phyloP scores from a whole-genome alignment of 2,329 filamentous ascomycete genomes.

The Salinomyces thailandicus region DNA sequence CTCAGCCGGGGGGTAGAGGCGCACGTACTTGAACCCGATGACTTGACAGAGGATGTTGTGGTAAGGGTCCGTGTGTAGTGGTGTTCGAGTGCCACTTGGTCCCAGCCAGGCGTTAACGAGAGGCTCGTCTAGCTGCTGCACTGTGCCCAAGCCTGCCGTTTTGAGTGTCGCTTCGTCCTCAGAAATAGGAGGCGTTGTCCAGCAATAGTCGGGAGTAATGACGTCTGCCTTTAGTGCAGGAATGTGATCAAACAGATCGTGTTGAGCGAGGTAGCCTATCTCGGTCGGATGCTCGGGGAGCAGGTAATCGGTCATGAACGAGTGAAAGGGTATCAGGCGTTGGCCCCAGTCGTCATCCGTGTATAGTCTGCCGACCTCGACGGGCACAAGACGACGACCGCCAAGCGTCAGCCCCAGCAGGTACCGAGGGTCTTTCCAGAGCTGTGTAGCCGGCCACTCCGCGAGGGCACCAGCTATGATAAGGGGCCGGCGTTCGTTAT shows the following conservation, averaged over 20 bases:
- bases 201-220: constrained; percentile 73
- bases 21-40: constrained; percentile 83
- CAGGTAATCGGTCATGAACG: constrained; percentile 59
- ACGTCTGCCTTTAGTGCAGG: constrained; percentile 68
- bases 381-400: constrained; percentile 69
- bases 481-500: constrained; percentile 40
- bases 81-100: constrained; percentile 76
- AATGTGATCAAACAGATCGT: constrained; percentile 76
- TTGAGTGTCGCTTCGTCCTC: constrained; percentile 6
- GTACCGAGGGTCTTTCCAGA: constrained; percentile 67
- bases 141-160: constrained; percentile 13
- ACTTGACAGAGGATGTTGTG: constrained; percentile 88
- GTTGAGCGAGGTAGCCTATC: constrained; percentile 80
- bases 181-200: constrained; percentile 53
- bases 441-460: constrained; percentile 68
- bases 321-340: constrained; percentile 60
- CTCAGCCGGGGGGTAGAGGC: constrained; percentile 64
- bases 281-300: constrained; percentile 18
- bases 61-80: constrained; percentile 86
- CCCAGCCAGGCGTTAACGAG: constrained; percentile 89
- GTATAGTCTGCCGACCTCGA: constrained; percentile 75
- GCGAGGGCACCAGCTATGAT: constrained; percentile 57
- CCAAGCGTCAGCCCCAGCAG: constrained; percentile 62
- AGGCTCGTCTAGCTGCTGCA: constrained; percentile 40
- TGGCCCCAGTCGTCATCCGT: constrained; percentile 80